These are phyloP conservation scores for Elsinoe australis DNA, from an alignment of 2,329 filamentous ascomycete genomes.

Conservation along the genomic window DNA sequence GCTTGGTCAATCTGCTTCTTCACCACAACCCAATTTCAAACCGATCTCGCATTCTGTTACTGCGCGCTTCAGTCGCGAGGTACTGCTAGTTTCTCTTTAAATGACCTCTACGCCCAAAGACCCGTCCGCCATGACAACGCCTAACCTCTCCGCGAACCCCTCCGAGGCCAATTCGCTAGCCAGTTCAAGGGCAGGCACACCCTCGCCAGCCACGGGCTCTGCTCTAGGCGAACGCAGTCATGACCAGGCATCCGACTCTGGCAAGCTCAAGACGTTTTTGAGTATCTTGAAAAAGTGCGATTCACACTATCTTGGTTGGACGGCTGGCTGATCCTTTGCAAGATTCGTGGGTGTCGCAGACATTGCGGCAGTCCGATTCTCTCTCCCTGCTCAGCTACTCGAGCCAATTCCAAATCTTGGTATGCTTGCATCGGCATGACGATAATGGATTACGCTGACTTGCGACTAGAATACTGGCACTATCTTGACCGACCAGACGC, in stretches of 20 bases:
- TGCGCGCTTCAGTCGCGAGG: too few species aligned
- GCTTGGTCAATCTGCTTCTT: background rate
- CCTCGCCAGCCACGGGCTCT: slow-evolving; percentile 24
- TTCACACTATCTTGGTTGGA: slow-evolving; percentile 19
- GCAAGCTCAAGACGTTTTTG: slow-evolving; percentile 82
- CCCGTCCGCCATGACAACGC: slow-evolving; percentile 11
- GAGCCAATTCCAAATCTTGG: slow-evolving; percentile 90
- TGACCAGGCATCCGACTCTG: slow-evolving; percentile 61
- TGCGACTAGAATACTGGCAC: slow-evolving; percentile 79
- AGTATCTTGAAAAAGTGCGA: slow-evolving; percentile 78
- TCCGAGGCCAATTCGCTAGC: slow-evolving; percentile 31
- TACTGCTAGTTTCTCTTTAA: too few species aligned
- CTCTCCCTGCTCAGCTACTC: slow-evolving; percentile 85
- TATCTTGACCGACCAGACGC: slow-evolving; percentile 93
- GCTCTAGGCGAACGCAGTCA: slow-evolving; percentile 40
- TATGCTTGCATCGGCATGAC: slow-evolving; percentile 35
- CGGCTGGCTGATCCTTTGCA: slow-evolving; percentile 18
- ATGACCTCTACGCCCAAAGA: slow-evolving; percentile 16
- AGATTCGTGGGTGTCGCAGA: slow-evolving; percentile 95
- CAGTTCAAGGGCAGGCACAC: slow-evolving; percentile 28
- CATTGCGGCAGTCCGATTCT: slow-evolving; percentile 92
- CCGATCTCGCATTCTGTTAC: too few species aligned
- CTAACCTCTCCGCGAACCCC: slow-evolving; percentile 21
- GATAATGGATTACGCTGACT: slow-evolving; percentile 17
- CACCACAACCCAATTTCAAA: too few species aligned